Base-by-base conservation (phyloP, 208 protist species). In the Borovskyia barvae region DNA sequence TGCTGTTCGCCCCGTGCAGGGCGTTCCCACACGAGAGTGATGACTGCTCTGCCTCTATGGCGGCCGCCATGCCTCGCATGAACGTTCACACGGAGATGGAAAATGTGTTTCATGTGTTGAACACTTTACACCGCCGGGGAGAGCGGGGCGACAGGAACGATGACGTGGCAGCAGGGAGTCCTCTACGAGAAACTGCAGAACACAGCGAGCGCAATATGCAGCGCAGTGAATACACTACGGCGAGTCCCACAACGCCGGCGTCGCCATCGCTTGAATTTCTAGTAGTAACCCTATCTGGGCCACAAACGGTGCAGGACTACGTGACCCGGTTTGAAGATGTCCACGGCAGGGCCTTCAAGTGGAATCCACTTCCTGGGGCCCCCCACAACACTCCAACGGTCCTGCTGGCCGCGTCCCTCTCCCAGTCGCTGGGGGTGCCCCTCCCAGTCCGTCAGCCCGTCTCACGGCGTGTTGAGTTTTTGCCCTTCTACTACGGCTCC, bases 331-430 rank as follows among this genome's bases (percentile, higher is more conserved):
- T 72, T 33, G 15, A 45, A 22, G 25, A 28, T 17, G 19, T 1
- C 2, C 64, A 72, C 42, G 50, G 57, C 6, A 64, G 65, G 30
- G 39, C 36, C 20, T 72, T 78, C 46, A 78, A 78, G 48, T 78
- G 72, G 66, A 42, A 69, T 53, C 39, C 65, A 9, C 58, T 60
- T 22, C 59, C 72, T 7, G 65, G 52, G 17, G 19, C 1, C 0
- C 45, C 37, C 5, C 42, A 42, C 17, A 1, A 41, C 5, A 12
- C 39, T 1, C 55, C 66, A 26, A 59, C 72, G 14, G 49, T 73
- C 54, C 63, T 55, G 57, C 45, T 39, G 5, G 58, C 72, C 12
- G 57, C 51, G 8, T 36, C 47, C 8, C 24, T 67, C 28, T 64
- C 72, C 11, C 19, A 54, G 29, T 41, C 55, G 25, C 46, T 64